Evolutionary conservation across 768 basidiomycete genomes (phyloP), one percentile per base, ranked within the genome.

Genomic region (Strobilomyces confusus): DNA sequence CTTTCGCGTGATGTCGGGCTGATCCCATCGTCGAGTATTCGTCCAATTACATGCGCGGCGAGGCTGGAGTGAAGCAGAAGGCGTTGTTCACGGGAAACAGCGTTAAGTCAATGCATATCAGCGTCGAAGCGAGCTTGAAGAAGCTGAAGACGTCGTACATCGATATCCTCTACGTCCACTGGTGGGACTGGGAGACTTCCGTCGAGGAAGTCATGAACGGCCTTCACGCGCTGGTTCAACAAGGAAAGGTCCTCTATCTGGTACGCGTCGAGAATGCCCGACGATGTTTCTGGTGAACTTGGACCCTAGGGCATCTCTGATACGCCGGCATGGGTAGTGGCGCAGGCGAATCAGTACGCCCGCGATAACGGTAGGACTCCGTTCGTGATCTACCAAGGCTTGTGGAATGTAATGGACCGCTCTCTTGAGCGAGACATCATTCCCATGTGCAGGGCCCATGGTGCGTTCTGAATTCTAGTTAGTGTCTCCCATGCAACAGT

Each of bases 81-180:
- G 52, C 44, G 5, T 65, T 71, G 45, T 73, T 67, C 51, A 40
- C 38, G 9, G 77, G 78, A 19, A 79, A 78, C 59, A 59, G 62
- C 44, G 57, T 63, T 30, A 75, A 75, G 55, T 68, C 61, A 4
- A 59, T 79, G 61, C 56, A 58, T 22, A 7, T 72, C 1, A 63
- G 64, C 25, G 62, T 74, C 5, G 66, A 69, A n/a, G 68, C 63
- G 2, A 72, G 68, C 33, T 65, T 79, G 49, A 70, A 70, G 56
- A 84, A 82, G 55, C 72, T 87, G 19, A 68, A 80, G 41, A 84
- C 82, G 0, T 69, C 75, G n/a, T 86, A 79, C 59, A 75, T 83
- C 59, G 81, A 83, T 58, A 73, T 84, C 45, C 63, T 82, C 29
- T 82, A 83, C 54, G 59, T 82, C 6, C 81, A 83, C 58, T 79